Evolutionary conservation across 2,329 filamentous ascomycete genomes (phyloP).

Genomic region (Phoma herbarum): DNA sequence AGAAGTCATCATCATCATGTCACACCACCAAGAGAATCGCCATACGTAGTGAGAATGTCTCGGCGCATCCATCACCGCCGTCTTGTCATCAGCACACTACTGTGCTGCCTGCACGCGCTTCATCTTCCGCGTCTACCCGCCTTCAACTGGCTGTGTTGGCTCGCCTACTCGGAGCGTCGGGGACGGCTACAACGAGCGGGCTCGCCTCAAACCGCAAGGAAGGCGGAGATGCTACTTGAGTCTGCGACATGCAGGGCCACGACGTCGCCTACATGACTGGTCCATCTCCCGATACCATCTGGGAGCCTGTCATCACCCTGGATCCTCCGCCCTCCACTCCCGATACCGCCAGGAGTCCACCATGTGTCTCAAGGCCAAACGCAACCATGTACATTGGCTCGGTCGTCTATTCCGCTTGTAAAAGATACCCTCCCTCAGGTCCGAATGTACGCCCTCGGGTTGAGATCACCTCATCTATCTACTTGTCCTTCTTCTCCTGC

Average conservation of each 20-base stretch:
- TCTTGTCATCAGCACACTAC: not conserved
- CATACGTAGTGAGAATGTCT: no score
- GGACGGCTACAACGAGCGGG: not conserved
- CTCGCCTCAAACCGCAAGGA: constrained; percentile 5
- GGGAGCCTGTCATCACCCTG: not conserved
- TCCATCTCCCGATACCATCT: not conserved
- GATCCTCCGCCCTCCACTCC: not conserved
- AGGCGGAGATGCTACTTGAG: not conserved
- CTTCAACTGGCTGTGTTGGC: constrained; percentile 8
- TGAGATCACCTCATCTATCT: not conserved
- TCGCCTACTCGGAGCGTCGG: constrained; percentile 3
- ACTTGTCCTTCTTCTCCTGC: not conserved
- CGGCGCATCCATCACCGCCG: not conserved
- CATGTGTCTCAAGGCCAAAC: constrained; percentile 3
- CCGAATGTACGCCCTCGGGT: constrained; percentile 10
- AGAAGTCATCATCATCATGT: not conserved
- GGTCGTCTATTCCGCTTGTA: constrained; percentile 10
- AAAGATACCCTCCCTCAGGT: constrained; percentile 11
- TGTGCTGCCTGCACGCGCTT: not conserved
- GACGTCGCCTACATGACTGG: no score
- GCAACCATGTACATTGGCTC: constrained; percentile 2
- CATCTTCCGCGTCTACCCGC: constrained; percentile 3
- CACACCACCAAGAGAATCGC: not conserved
- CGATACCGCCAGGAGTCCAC: not conserved
- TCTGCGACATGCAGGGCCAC: no score